Base-by-base conservation (phyloP, 1,139 yeast species). In the Komagataea norvegica region DNA sequence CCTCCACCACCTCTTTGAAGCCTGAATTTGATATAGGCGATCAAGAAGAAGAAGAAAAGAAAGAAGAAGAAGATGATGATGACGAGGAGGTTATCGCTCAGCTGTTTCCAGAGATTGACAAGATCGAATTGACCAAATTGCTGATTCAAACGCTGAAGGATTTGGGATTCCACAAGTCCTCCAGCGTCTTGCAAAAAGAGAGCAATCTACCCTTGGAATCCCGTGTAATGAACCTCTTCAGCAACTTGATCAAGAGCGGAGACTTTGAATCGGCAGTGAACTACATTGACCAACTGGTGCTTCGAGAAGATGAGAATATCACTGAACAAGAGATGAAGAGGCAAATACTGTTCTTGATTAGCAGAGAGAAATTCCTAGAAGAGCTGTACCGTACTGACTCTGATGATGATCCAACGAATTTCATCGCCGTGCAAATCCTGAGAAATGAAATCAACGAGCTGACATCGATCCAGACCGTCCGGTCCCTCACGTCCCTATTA, bases 101-200 rank as follows among this genome's bases (percentile, higher is more conserved):
- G 5, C n/a, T 36, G 10, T 51, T 44, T 34, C 57, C 57, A 3
- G 46, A 44, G 10, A 38, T 62, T 22, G 59, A 63, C 46, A 61
- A 56, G 30, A 53, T 51, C 13, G 78, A 75, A 49, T 61, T 73
- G 10, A 65, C 77, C 1, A 62, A 76, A 34, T 56, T 75, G 19
- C 49, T 75, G 25, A 66, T 74, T 23, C 78, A 74, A 46, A 59
- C 76, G 2, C 54, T 75, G 34, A 55, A 58, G 27, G 79, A 74
- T 42, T 44, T 74, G 41, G 80, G 79, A 4, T 72, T 69, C 47
- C 42, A 54, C 7, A 48, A 56, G 9, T 54, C 73, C 1, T 70
- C 74, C 0, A 45, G 54, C 9, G 37, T 49, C 3, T 55, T 75
- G 31, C 69, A 70, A 39, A 45, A 52, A 7, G 69, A 65, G 47